phyloP scores from a whole-genome alignment of 2,329 filamentous ascomycete species.

The Ophiostoma tasmaniense region DNA sequence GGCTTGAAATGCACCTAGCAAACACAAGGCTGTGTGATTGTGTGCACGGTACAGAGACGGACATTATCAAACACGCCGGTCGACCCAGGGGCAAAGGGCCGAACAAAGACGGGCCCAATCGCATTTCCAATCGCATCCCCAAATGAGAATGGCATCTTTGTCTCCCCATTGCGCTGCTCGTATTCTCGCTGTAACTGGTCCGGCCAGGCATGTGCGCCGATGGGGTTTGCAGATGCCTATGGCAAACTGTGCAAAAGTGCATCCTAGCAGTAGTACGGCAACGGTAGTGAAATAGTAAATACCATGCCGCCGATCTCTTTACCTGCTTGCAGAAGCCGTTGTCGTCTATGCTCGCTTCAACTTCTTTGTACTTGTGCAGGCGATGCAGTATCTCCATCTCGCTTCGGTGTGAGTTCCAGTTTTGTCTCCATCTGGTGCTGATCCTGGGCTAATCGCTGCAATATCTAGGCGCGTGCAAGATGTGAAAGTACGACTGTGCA shows the following conservation, averaged over 20 bases:
- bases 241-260: neutral
- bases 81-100: no score
- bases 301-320: neutral
- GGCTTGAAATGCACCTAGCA: no score
- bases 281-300: neutral
- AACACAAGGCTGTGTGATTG: neutral
- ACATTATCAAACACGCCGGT: no score
- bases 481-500: neutral
- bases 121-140: no score
- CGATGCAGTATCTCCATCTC: neutral
- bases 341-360: neutral
- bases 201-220: neutral
- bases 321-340: neutral
- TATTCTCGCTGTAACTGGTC: neutral
- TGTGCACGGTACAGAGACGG: no score
- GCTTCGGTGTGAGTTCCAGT: neutral
- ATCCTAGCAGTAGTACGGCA: neutral
- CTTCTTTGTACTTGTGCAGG: neutral
- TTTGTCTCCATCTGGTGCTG: neutral
- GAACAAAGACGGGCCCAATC: no score
- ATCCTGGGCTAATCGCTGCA: neutral
- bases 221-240: neutral
- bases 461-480: no score
- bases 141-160: no score
- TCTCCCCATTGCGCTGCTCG: neutral